Evolutionary conservation across 225 moss, liverwort and hornwort genomes (phyloP), one percentile per base, ranked within the genome.

Genomic region (Rhytidiadelphus loreus): DNA sequence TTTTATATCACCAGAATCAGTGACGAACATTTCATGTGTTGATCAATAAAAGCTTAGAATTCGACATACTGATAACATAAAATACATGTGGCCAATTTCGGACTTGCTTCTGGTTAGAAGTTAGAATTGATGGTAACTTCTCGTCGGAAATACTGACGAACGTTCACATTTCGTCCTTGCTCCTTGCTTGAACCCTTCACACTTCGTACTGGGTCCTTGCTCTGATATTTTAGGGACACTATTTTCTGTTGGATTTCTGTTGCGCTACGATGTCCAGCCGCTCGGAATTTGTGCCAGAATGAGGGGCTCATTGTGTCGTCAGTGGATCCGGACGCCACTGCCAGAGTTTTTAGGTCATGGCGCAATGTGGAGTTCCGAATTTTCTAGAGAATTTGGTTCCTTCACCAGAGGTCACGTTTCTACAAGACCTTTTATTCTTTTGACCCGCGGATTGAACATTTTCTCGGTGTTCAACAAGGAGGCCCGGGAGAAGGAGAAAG

Each of bases 381-480:
- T 86, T 48, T 39, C 69, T 37, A 86, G 65, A 60, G 81, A 74
- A 75, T 71, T 83, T 11, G 60, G 33, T 69, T 90, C 53, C n/a
- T 70, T 41, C 22, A 52, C 50, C 14, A 68, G 79, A 62, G 55
- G 53, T 76, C 59, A 28, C 33, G 69, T 66, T 62, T 79, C 46
- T 32, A 17, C 59, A 71, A 46, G 35, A 37, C 82, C 62, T 33
- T 11, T 43, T 33, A 35, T 48, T 22, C 44, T 62, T 43, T 76
- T 41, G 20, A 85, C 80, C 4, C 92, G 93, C n/a, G 80, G n/a
- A 28, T 84, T 93, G 86, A 93, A 93, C 52, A 93, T 93, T 16
- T 93, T 93, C 86, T 80, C 90, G 61, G 90, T 93, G 17, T 93
- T 93, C 84, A 92, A 48, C 81, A 90, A 92, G 80, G 93, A 93